Evolutionary conservation across 1,284 basidiomycete genomes (phyloP).

Genomic region (Boletus semigastroideus): DNA sequence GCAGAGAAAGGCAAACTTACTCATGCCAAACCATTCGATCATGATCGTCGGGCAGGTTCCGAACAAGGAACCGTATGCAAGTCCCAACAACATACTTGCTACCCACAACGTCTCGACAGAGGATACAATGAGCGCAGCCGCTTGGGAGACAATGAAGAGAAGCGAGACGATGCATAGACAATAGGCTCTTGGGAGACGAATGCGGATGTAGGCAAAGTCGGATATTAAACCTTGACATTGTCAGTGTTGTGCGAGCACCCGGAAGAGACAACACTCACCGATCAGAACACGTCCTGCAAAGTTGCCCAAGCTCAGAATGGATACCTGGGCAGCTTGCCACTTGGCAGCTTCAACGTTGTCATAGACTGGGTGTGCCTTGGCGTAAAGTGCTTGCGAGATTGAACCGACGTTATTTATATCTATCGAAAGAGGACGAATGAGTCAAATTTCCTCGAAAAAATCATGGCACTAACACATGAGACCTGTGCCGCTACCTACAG

Average conservation of each 20-base stretch:
- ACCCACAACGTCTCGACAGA: slow-evolving; percentile 69
- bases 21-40: slow-evolving; percentile 86
- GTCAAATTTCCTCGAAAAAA: not conserved
- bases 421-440: slow-evolving; percentile 31
- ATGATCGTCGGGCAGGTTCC: slow-evolving; percentile 75
- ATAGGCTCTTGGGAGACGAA: slow-evolving; percentile 65
- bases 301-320: slow-evolving; percentile 82
- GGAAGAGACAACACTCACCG: slow-evolving; percentile 44
- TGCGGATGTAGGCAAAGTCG: slow-evolving; percentile 64
- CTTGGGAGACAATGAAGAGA: slow-evolving; percentile 71
- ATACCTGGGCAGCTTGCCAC: slow-evolving; percentile 87
- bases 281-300: slow-evolving; percentile 79
- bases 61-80: slow-evolving; percentile 80
- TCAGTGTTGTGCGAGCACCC: too few relatives aligned
- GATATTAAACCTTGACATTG: slow-evolving; percentile 72
- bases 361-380: slow-evolving; percentile 61
- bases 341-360: slow-evolving; percentile 66
- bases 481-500: slow-evolving; percentile 81
- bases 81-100: slow-evolving; percentile 69
- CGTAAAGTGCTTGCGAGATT: slow-evolving; percentile 83
- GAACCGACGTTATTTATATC: slow-evolving; percentile 96
- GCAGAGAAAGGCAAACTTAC: slow-evolving; percentile 38
- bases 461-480: slow-evolving; percentile 69
- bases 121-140: slow-evolving; percentile 55
- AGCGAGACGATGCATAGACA: slow-evolving; percentile 66